Evolutionary conservation across 352 stramenopile genomes (phyloP), one percentile per base, ranked within the genome.

Genomic region (Phytophthora colocasiae): DNA sequence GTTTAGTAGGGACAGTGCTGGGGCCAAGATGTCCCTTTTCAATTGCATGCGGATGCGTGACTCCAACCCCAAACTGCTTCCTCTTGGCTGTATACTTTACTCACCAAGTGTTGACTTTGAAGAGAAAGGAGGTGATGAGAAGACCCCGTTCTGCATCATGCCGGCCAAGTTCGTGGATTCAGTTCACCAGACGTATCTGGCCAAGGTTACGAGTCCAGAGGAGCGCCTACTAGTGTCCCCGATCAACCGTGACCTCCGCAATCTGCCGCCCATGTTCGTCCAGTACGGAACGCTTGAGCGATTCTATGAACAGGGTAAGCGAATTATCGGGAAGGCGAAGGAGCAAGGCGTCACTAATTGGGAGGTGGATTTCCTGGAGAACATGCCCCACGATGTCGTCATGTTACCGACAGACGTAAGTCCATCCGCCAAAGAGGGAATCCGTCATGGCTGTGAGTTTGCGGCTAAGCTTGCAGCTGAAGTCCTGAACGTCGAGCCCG

Each of bases 251-350:
- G 57, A 71, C 32, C 50, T 71, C 2, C 44, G 34, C 15, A 48
- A 63, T 7, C 44, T 71, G 12, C 57, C 63, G 7, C 63, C 63
- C 12, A 71, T 67, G 63, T 68, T 71, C 22, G 50, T 67, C 5
- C 63, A 71, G n/a, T 71, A 68, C 29, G 63, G 57, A 24, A 71
- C 63, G 5, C 63, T 71, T 1, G 63, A 71, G 19, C 63, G 63
- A 31, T 71, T 68, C 58, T 71, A 59, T 31, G 63, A 62, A 1
- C 63, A 71, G 27, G 63, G 63, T 14, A 71, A 44, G 31, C 41
- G 57, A 8, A 58, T 71, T 38, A 62, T 71, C 38, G 43, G 57
- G 1, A 67, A 67, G 15, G 63, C 49, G 2, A 58, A 71, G 44
- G 22, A 67, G 15, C 63, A 67, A 31, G 57, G 63, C 4, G 57